phyloP scores from a whole-genome alignment of 352 stramenopile species.

The Phytopythium delawarense region DNA sequence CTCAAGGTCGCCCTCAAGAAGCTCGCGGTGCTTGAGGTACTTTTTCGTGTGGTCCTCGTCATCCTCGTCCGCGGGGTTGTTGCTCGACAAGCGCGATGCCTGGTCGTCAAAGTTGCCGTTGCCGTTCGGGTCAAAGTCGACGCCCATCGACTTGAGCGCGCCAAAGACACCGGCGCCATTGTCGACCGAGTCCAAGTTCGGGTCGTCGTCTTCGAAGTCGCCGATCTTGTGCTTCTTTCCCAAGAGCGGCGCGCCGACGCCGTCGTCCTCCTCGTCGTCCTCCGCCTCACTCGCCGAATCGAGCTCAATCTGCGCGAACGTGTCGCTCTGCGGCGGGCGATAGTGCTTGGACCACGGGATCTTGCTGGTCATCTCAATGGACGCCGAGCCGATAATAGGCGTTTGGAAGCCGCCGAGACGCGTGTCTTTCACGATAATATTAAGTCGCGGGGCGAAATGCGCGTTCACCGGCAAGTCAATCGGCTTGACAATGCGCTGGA shows the following conservation, averaged over 20 bases:
- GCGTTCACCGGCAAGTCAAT: conserved; percentile 85
- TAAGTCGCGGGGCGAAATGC: conserved; percentile 84
- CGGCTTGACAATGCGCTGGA: conserved; percentile 87
- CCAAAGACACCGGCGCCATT: conserved; percentile 84
- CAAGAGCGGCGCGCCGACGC: conserved; percentile 30
- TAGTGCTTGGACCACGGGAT: conserved; percentile 83
- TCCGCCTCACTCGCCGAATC: conserved; percentile 28
- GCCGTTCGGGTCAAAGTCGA: conserved; percentile 65
- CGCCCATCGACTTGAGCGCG: conserved; percentile 79
- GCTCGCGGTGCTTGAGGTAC: conserved; percentile 72
- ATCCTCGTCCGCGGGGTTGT: conserved; percentile 42
- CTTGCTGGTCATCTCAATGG: conserved; percentile 82
- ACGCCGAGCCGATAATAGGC: conserved; percentile 79
- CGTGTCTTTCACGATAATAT: conserved; percentile 89
- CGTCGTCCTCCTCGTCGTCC: conserved; percentile 52
- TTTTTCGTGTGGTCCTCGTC: conserved; percentile 62
- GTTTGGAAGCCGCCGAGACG: conserved; percentile 83
- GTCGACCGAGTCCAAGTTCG: conserved; percentile 43
- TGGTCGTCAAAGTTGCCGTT: conserved; percentile 52
- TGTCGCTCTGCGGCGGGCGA: conserved; percentile 55
- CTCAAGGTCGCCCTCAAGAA: conserved; percentile 69
- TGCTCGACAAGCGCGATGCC: conserved; percentile 48
- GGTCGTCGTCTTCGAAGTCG: conserved; percentile 12
- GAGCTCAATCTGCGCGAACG: conserved; percentile 63
- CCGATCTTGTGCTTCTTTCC: conserved; percentile 16